A percentile compares a stretch with the other conserved stretches of the same genome.
Evolutionary conservation across 2,329 filamentous ascomycete genomes (phyloP).

Genomic region (Macroventuria anomochaeta): DNA sequence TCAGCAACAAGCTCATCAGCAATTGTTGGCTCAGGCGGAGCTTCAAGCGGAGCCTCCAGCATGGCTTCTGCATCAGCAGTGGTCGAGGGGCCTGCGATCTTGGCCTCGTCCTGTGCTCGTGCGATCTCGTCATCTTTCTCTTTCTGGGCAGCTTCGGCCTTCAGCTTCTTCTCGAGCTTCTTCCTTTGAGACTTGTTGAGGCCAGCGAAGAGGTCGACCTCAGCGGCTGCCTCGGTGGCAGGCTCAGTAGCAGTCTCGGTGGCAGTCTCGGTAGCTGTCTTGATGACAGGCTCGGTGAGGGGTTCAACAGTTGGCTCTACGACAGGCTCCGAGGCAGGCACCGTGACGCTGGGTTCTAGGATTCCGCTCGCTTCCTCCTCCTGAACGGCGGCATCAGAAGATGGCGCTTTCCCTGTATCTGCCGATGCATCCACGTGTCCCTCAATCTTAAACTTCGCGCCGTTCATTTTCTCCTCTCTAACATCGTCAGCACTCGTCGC

Average conservation of each 20-base stretch:
- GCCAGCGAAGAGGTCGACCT: constrained; percentile 35
- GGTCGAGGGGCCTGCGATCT: background rate
- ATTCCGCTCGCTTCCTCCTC: no score
- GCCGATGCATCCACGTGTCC: no score
- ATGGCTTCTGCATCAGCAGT: background rate
- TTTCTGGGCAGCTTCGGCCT: constrained; percentile 39
- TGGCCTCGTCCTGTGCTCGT: background rate
- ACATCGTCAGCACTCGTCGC: no score
- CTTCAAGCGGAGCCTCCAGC: background rate
- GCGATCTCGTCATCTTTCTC: constrained; percentile 4
- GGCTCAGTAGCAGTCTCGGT: background rate
- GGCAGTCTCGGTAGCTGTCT: background rate
- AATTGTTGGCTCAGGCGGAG: background rate
- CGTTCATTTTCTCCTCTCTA: no score
- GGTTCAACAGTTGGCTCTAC: background rate
- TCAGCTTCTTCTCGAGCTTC: constrained; percentile 47
- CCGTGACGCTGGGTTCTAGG: no score
- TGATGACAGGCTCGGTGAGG: background rate
- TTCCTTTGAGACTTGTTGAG: constrained; percentile 39
- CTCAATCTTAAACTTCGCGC: no score
- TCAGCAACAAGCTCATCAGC: background rate
- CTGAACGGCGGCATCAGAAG: no score
- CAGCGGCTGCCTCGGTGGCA: background rate
- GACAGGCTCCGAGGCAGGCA: no score
- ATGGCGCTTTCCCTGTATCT: no score